Percentiles rank a stretch among this genome's conserved stretches.
Conservation (phyloP, 208 protist genomes). For the Balamuthia mandrillaris region DNA sequence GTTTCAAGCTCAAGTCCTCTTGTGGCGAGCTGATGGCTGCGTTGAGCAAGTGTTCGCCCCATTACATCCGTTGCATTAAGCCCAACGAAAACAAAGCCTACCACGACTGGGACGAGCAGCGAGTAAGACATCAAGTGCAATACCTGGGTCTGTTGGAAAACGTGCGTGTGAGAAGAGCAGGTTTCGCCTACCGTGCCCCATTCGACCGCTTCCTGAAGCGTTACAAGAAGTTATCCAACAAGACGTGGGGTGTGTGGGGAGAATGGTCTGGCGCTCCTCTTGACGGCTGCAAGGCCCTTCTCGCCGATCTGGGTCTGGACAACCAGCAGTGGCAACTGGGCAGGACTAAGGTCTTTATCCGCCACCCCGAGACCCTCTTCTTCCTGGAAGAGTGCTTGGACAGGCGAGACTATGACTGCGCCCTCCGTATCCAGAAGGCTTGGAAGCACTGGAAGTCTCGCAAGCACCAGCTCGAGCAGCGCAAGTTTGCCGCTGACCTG, state of each 20-base stretch:
- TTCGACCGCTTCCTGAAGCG: constrained; percentile 83
- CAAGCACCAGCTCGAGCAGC: constrained; percentile 63
- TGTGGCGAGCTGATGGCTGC: constrained; percentile 78
- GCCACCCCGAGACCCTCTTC: constrained; percentile 81
- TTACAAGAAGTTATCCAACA: constrained; percentile 62
- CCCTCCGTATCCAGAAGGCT: constrained; percentile 61
- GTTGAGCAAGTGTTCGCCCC: constrained; percentile 84
- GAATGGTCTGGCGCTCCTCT: constrained; percentile 60
- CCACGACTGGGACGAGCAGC: constrained; percentile 76
- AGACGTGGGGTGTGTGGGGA: constrained; percentile 68
- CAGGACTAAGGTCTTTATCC: constrained; percentile 88
- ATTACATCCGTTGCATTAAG: constrained; percentile 91
- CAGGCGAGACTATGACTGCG: constrained; percentile 60
- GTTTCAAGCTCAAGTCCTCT: constrained; percentile 83
- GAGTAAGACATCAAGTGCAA: constrained; percentile 88
- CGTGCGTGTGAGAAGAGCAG: constrained; percentile 84
- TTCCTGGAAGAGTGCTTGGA: constrained; percentile 58
- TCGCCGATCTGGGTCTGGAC: constrained; percentile 56
- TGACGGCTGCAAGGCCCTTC: constrained; percentile 49
- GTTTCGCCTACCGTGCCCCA: constrained; percentile 85
- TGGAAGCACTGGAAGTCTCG: constrained; percentile 53
- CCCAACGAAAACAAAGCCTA: constrained; percentile 85
- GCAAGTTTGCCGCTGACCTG: constrained; percentile 54
- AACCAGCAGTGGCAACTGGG: constrained; percentile 80
- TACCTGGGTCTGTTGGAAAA: constrained; percentile 92